Evolutionary conservation across 2,329 filamentous ascomycete genomes (phyloP), one percentile per base, ranked within the genome.

Genomic region (Epichloe brachyelytri): DNA sequence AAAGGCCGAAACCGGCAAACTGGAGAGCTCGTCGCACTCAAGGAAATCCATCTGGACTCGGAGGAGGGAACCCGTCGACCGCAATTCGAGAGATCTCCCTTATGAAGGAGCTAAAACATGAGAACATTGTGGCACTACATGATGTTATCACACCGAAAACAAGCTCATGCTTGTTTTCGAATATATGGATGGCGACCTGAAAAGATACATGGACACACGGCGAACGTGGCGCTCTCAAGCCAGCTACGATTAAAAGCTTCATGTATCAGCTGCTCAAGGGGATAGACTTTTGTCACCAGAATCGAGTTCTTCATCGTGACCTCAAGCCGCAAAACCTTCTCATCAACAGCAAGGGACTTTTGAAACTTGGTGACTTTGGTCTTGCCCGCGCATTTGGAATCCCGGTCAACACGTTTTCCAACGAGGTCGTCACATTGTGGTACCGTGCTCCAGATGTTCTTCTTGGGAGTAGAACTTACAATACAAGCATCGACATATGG

Each of bases 401-500:
- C 54, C 91, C 91, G 0, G 91, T 97, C 62, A 97, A 97, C 65
- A 97, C 91, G 17, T 97, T 97, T 70, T 94, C 88, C 49, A 97
- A 97, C 67, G 91, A 97, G 69, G 91, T 97, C 52, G 91, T 97
- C 43, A 97, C 93, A 0, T 76, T 97, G 17, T 97, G 91, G 91
- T 98, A 98, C 68, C 86, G 93, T 43, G 93, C 93, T 1, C 93
- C 93, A 0, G 93, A 98, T 62, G 93, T 98, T 45, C 78, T 98
- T 48, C 79, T 98, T 44, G 93, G 93, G 49, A 93, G 86, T 61
- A 77, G 93, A 57, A 97, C 93, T 20, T 98, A 98, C 73, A 98
- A 95, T 71, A 98, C 93, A n/a, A 95, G 88, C 70, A 97, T 98
- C 67, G 93, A 98, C 63, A 97, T 98, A 65, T 98, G 93, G 93